Evolutionary conservation across 345 rosid genomes (phyloP).

Genomic region (Microcos paniculata): DNA sequence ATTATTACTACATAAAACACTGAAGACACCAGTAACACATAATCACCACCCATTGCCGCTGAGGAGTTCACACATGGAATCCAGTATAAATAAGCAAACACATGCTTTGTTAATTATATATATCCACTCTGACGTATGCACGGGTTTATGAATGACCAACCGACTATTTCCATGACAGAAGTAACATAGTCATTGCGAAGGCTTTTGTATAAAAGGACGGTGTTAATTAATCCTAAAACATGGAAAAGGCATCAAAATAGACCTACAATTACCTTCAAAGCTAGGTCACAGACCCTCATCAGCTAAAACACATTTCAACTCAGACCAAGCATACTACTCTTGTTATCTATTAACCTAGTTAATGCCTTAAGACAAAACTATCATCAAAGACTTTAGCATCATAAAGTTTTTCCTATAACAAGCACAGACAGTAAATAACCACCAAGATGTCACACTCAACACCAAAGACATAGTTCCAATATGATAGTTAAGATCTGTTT

Average conservation of each 20-base stretch:
- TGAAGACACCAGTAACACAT: neutral
- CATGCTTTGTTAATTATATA: neutral
- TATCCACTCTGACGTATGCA: neutral
- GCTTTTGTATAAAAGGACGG: neutral
- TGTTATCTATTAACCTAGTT: no score
- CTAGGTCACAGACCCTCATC: neutral
- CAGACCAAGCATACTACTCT: neutral
- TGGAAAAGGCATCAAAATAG: no score
- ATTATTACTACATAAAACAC: neutral
- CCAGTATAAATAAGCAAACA: neutral
- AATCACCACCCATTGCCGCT: neutral
- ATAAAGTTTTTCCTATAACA: neutral
- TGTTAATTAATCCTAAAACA: neutral
- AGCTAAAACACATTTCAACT: neutral
- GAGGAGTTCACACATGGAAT: neutral
- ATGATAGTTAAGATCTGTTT: neutral
- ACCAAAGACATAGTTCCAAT: neutral
- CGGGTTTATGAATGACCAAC: neutral
- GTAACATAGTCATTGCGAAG: neutral
- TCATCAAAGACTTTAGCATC: neutral
- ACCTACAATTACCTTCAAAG: no score
- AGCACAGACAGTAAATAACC: neutral
- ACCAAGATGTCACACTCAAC: neutral
- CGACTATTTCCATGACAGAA: neutral
- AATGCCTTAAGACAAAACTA: neutral